Evolutionary conservation across 1,284 basidiomycete species (phyloP).

Genomic region (Naganishia sp.): DNA sequence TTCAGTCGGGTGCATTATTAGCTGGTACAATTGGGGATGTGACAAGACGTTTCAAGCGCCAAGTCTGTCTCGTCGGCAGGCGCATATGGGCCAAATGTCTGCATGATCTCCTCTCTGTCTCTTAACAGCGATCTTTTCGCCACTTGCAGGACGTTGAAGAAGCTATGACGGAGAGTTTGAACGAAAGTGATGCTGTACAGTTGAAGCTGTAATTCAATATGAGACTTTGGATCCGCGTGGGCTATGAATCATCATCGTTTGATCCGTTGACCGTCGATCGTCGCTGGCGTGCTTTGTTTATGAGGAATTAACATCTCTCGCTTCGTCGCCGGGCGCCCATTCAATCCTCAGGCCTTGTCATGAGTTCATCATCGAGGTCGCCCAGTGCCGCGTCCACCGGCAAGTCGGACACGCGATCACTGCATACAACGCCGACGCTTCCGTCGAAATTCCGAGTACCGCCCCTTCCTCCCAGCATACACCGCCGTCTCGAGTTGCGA

Average conservation of each 20-base stretch:
- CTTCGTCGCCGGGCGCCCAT: no score
- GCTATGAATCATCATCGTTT: slow-evolving; percentile 4
- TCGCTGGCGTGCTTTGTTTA: not conserved
- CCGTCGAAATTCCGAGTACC: slow-evolving; percentile 49
- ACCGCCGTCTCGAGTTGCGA: slow-evolving; percentile 41
- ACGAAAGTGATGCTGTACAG: not conserved
- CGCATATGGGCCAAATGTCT: no score
- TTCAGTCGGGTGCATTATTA: no score
- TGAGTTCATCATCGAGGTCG: not conserved
- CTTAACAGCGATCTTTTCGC: no score
- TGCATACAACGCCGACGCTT: slow-evolving; percentile 36
- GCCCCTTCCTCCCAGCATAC: slow-evolving; percentile 46
- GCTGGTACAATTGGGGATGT: not conserved
- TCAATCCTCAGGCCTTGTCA: not conserved
- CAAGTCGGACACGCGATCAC: not conserved
- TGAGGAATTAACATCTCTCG: not conserved
- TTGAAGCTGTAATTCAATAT: not conserved
- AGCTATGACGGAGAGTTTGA: not conserved
- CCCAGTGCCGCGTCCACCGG: not conserved
- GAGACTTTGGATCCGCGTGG: not conserved
- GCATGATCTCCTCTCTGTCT: no score
- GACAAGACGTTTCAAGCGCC: not conserved
- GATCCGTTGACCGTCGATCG: not conserved
- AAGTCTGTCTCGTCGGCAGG: no score
- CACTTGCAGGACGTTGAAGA: not conserved